Conservation (phyloP, 495 filamentous ascomycete genomes). For the Immersiella caudata region DNA sequence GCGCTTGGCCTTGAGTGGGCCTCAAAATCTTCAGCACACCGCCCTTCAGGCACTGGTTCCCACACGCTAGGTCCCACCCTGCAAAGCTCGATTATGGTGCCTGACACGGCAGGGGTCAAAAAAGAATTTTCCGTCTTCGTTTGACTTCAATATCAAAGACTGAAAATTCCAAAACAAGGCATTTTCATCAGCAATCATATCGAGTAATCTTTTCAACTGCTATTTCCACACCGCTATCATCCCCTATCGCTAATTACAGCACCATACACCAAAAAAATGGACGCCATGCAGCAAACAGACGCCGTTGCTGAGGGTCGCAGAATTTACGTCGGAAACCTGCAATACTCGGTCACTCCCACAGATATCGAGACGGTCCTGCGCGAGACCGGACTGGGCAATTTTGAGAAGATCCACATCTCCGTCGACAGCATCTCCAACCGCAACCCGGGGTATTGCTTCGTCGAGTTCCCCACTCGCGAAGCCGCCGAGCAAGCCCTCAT, state of each 20-base stretch:
- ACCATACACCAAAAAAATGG: slow-evolving; percentile 4
- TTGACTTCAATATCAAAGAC: background rate
- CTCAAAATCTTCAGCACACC: background rate
- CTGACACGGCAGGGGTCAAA: background rate
- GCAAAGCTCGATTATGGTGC: background rate
- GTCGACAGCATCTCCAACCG: slow-evolving; percentile 67
- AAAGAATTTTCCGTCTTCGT: background rate
- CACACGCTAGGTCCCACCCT: background rate
- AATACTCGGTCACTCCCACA: slow-evolving; percentile 62
- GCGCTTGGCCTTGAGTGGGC: background rate
- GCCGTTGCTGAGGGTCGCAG: slow-evolving; percentile 55
- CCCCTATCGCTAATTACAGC: background rate
- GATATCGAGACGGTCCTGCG: slow-evolving; percentile 63
- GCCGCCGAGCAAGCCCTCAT: slow-evolving; percentile 60
- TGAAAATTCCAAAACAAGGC: too few relatives aligned
- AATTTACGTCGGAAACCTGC: slow-evolving; percentile 70
- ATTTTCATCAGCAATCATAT: background rate
- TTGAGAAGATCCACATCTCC: slow-evolving; percentile 66
- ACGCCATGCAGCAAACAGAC: slow-evolving; percentile 27
- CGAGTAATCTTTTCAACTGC: background rate
- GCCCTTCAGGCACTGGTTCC: background rate
- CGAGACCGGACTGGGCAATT: slow-evolving; percentile 44
- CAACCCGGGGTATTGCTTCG: slow-evolving; percentile 74
- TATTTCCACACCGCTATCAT: background rate
- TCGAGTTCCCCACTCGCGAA: slow-evolving; percentile 61